These are phyloP conservation scores for Penicillium olsonii DNA, from an alignment of 2,329 filamentous ascomycete species.

Conservation along the genomic window DNA sequence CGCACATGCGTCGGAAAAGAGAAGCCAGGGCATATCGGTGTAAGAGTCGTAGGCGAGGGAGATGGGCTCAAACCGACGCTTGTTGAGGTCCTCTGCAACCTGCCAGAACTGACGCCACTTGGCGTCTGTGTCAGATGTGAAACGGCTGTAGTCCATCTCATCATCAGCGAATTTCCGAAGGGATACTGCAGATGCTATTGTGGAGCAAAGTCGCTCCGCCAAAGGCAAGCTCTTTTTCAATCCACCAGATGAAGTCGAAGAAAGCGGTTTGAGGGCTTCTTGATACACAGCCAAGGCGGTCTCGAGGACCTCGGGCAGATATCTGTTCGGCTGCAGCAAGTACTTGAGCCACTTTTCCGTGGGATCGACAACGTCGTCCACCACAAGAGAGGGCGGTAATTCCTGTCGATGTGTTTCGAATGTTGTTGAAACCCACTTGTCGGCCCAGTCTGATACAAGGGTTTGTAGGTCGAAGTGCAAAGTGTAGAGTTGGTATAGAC, in stretches of 20 bases:
- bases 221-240: slow-evolving; percentile 57
- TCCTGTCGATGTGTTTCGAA: slow-evolving; percentile 59
- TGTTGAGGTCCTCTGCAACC: slow-evolving; percentile 81
- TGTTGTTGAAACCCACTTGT: slow-evolving; percentile 70
- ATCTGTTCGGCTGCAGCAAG: slow-evolving; percentile 80
- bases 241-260: slow-evolving; percentile 41
- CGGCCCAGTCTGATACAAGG: slow-evolving; percentile 62
- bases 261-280: slow-evolving; percentile 55
- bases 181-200: slow-evolving; percentile 69
- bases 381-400: slow-evolving; percentile 59
- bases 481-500: slow-evolving; percentile 72
- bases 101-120: slow-evolving; percentile 93
- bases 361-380: slow-evolving; percentile 67
- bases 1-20: slow-evolving; percentile 79
- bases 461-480: slow-evolving; percentile 71
- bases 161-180: slow-evolving; percentile 63
- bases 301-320: slow-evolving; percentile 76
- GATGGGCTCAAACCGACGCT: slow-evolving; percentile 78
- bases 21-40: slow-evolving; percentile 75
- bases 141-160: slow-evolving; percentile 73
- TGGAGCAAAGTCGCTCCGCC: slow-evolving; percentile 73
- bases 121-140: slow-evolving; percentile 70
- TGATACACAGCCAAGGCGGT: slow-evolving; percentile 82
- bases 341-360: slow-evolving; percentile 85
- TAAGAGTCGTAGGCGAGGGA: slow-evolving; percentile 73